Base-by-base conservation (phyloP, 140 eudicot species). In the Oenanthe javanica region DNA sequence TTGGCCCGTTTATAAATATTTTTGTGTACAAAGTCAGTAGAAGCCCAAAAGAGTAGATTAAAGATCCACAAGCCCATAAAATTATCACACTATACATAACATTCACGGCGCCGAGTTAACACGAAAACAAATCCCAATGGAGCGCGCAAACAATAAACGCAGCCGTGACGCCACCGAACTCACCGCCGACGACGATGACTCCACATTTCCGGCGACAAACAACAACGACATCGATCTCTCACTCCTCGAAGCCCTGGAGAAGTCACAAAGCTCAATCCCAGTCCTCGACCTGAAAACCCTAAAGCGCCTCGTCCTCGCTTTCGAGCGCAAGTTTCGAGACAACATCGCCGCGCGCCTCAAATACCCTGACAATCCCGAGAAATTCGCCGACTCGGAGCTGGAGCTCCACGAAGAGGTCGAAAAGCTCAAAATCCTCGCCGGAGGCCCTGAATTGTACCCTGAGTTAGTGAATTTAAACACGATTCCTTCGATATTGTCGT, bases 291-390 rank as follows among this genome's bases (percentile, higher is more conserved):
- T 88, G 18, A 95, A 95, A 91, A 92, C 97, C 89, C 87, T 92
- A 49, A 92, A 92, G 45, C 93, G 88, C 55, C 97, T 95, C 42
- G 97, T 91, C 46, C 91, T 92, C 50, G 75, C 96, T 31, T 87
- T 95, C 90, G 99, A 95, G 73, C 97, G 99, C 79, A 94, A 95
- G 27, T 86, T 95, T 48, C 87, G 90, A 4, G 97, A 93, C 91
- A 95, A 95, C 87, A 91, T 90, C 66, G 95, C 96, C 82, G 96
- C 96, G 40, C 97, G 99, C 27, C 92, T 95, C 77, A 95, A 95
- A 83, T 89, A 92, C 86, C 96, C 97, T 9, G 96, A 92, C 84
- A 85, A 87, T 36, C 99, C 99, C 11, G 99, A 95, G 23, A 95
- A 95, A 72, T 95, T 95, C 83, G 99, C 99, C 5, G 99, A 95